A percentile compares a stretch with the other conserved stretches of the same genome.
phyloP scores from a whole-genome alignment of 768 basidiomycete genomes.

The Mycena albidolilacea region DNA sequence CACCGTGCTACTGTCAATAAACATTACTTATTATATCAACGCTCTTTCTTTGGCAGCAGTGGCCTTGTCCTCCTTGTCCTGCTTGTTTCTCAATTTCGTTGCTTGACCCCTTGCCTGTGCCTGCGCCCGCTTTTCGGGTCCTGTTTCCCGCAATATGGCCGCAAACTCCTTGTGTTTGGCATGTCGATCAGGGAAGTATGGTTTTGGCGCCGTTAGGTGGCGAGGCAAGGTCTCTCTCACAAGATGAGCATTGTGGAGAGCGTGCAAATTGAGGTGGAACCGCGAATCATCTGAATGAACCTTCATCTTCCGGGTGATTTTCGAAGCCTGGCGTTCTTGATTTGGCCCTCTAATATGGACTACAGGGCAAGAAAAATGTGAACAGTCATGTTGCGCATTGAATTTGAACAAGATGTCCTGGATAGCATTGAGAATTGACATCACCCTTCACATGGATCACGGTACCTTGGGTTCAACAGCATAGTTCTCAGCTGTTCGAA shows the following conservation, averaged over 20 bases:
- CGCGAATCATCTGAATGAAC: not conserved
- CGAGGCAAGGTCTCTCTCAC: not conserved
- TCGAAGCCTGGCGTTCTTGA: not conserved
- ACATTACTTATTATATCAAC: too few relatives aligned
- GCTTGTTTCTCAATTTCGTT: too few relatives aligned
- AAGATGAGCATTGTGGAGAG: not conserved
- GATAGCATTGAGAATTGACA: not conserved
- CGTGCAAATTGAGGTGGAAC: not conserved
- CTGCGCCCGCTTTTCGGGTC: too few relatives aligned
- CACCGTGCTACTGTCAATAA: too few relatives aligned
- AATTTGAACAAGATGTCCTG: not conserved
- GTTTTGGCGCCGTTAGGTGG: conserved; percentile 1
- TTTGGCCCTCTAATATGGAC: too few relatives aligned
- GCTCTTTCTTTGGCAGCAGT: too few relatives aligned
- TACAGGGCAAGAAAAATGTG: too few relatives aligned
- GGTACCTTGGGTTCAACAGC: not conserved
- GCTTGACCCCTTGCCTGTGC: too few relatives aligned
- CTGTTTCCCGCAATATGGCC: too few relatives aligned
- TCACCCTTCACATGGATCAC: not conserved
- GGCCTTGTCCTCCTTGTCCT: too few relatives aligned
- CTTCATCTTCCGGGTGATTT: not conserved
- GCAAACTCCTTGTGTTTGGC: conserved; percentile 4
- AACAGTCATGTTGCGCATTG: too few relatives aligned
- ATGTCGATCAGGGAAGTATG: not conserved
- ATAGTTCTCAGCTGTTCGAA: too few relatives aligned